Percentiles rank a stretch among this genome's conserved stretches.
Evolutionary conservation across 164 flowering plant genomes (phyloP).

Genomic region (Amborella trichopoda): DNA sequence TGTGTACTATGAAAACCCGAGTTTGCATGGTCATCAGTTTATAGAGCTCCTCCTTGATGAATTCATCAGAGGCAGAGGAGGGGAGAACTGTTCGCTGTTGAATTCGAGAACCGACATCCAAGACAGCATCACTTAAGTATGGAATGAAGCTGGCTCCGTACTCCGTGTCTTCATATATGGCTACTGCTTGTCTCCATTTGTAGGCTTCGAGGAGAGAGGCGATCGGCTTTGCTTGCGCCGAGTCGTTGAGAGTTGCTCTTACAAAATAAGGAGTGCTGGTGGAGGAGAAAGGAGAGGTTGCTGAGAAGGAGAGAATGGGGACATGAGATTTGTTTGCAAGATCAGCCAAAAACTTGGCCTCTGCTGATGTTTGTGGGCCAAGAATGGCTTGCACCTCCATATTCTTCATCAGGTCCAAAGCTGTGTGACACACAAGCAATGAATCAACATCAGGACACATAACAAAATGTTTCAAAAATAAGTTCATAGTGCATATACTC

Average conservation of each 20-base stretch:
- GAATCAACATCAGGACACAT: not conserved
- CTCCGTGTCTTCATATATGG: constrained; percentile 12
- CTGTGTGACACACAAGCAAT: constrained; percentile 2
- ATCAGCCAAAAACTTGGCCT: constrained; percentile 6
- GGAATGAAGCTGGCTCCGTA: constrained; percentile 13
- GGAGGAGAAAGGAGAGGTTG: constrained; percentile 13
- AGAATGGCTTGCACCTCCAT: constrained; percentile 9
- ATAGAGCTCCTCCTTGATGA: constrained; percentile 11
- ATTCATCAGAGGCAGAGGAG: constrained; percentile 2
- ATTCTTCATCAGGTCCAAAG: constrained; percentile 11
- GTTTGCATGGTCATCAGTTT: constrained; percentile 15
- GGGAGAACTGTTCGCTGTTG: constrained; percentile 10
- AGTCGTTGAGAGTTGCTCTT: constrained; percentile 8
- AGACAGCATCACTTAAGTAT: constrained; percentile 11
- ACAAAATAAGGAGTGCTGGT: constrained; percentile 12
- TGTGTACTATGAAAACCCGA: constrained; percentile 15
- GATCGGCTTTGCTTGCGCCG: constrained; percentile 10
- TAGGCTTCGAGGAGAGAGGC: constrained; percentile 8
- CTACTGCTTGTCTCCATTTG: constrained; percentile 13
- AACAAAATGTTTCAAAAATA: not conserved
- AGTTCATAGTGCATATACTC: not conserved
- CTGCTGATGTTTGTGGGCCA: constrained; percentile 9
- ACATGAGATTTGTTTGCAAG: constrained; percentile 14
- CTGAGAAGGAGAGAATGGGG: constrained; percentile 16
- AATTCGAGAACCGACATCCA: constrained; percentile 4